These are phyloP conservation scores for Puccinia novopanici DNA, from an alignment of 1,284 basidiomycete species.

Conservation along the genomic window DNA sequence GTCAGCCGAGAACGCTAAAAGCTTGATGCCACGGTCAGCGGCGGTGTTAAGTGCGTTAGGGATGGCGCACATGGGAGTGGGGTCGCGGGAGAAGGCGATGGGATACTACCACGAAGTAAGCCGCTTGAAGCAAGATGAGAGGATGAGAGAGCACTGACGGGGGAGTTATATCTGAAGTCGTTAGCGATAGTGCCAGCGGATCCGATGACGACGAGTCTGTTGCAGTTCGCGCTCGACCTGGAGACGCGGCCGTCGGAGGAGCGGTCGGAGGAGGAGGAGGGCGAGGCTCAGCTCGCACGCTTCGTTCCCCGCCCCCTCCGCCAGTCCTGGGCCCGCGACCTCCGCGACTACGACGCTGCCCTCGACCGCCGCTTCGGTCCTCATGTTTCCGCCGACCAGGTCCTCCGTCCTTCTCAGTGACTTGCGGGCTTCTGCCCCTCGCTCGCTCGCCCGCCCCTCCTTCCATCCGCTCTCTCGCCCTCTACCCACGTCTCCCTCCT, in stretches of 20 bases:
- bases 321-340: neutral
- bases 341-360: neutral
- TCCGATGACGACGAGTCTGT: slow-evolving; percentile 76
- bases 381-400: neutral
- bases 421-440: neutral
- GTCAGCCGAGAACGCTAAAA: slow-evolving; percentile 74
- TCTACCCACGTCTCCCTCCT: too few relatives aligned
- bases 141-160: too few relatives aligned
- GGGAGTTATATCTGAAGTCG: slow-evolving; percentile 63
- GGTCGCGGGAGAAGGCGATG: slow-evolving; percentile 75
- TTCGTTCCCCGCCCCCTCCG: neutral
- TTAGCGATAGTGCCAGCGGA: slow-evolving; percentile 83
- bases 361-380: neutral
- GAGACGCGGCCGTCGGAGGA: neutral
- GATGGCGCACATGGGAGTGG: slow-evolving; percentile 74
- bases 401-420: neutral
- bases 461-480: too few relatives aligned
- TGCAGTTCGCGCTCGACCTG: slow-evolving; percentile 72
- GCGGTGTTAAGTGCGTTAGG: slow-evolving; percentile 79
- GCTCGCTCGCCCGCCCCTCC: neutral
- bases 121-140: too few relatives aligned
- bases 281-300: too few relatives aligned
- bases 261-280: neutral
- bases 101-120: slow-evolving; percentile 79
- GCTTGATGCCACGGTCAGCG: slow-evolving; percentile 75